A percentile compares a stretch with the other conserved stretches of the same genome.
Conservation (phyloP, 148 eudicot species). For the Amaranthus cruentus region DNA sequence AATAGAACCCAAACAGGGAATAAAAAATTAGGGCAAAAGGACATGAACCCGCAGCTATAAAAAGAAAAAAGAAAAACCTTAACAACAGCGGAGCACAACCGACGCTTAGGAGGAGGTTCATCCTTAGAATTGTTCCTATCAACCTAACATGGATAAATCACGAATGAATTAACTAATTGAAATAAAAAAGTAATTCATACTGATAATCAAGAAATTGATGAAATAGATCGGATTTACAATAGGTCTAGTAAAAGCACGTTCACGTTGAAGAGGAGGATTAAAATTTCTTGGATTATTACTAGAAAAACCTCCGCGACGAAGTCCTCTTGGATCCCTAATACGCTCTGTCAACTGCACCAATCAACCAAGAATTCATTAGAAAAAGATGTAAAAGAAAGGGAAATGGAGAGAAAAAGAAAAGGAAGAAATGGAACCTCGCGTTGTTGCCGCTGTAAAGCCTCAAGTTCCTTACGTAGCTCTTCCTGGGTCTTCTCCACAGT, state of each 20-base stretch:
- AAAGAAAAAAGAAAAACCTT: constrained; percentile 40
- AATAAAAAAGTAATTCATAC: neutral
- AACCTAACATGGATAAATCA: constrained; percentile 39
- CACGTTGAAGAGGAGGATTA: constrained; percentile 39
- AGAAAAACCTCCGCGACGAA: constrained; percentile 64
- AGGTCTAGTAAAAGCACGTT: constrained; percentile 71
- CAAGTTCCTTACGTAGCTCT: constrained; percentile 83
- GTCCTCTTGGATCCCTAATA: constrained; percentile 84
- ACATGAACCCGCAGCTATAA: neutral
- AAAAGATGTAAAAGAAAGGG: neutral
- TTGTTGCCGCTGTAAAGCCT: constrained; percentile 74
- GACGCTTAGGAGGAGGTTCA: constrained; percentile 71
- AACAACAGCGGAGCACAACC: constrained; percentile 81
- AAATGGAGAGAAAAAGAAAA: constrained; percentile 12
- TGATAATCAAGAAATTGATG: neutral
- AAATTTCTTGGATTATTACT: constrained; percentile 59
- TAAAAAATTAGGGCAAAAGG: neutral
- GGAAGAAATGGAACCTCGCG: constrained; percentile 50
- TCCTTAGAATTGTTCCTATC: constrained; percentile 62
- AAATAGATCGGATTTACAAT: constrained; percentile 26
- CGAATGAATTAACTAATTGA: neutral
- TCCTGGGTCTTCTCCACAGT: constrained; percentile 62
- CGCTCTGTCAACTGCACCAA: constrained; percentile 66
- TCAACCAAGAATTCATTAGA: neutral
- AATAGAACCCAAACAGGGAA: neutral